Conservation (phyloP, 805 yeast species). For the Jamesozyma piceae region DNA sequence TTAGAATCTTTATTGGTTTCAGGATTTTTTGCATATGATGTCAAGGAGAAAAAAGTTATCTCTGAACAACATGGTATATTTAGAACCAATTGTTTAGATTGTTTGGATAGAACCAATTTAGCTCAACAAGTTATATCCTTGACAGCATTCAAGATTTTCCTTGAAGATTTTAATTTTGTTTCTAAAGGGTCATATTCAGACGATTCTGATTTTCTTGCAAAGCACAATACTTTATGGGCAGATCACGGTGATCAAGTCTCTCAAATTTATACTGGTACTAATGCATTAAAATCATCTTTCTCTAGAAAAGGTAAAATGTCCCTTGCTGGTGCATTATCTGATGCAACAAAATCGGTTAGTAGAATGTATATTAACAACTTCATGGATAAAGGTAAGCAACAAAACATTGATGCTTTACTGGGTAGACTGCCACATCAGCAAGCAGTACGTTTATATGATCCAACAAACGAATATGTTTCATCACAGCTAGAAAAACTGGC, state of each 20-base stretch:
- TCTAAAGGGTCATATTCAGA: constrained; percentile 18
- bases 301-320: constrained; percentile 95
- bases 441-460: constrained; percentile 74
- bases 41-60: constrained; percentile 41
- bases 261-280: constrained; percentile 94
- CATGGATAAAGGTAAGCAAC: constrained; percentile 83
- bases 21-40: constrained; percentile 76
- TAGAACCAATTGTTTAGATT: constrained; percentile 88
- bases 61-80: constrained; percentile 85
- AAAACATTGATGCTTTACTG: constrained; percentile 75
- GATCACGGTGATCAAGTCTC: constrained; percentile 96
- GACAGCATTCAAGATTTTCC: constrained; percentile 52
- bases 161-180: constrained; percentile 34
- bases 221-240: constrained; percentile 90
- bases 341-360: constrained; percentile 91
- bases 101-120: constrained; percentile 88
- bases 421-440: constrained; percentile 70
- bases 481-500: constrained; percentile 40
- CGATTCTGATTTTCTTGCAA: constrained; percentile 50
- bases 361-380: constrained; percentile 93
- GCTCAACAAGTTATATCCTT: constrained; percentile 76
- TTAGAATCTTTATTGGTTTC: constrained; percentile 61
- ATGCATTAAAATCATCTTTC: constrained; percentile 89
- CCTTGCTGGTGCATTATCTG: constrained; percentile 92
- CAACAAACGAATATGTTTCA: constrained; percentile 75